These are phyloP conservation scores for Gardenia jasminoides DNA, from an alignment of 257 asterid species.

Conservation along the genomic window DNA sequence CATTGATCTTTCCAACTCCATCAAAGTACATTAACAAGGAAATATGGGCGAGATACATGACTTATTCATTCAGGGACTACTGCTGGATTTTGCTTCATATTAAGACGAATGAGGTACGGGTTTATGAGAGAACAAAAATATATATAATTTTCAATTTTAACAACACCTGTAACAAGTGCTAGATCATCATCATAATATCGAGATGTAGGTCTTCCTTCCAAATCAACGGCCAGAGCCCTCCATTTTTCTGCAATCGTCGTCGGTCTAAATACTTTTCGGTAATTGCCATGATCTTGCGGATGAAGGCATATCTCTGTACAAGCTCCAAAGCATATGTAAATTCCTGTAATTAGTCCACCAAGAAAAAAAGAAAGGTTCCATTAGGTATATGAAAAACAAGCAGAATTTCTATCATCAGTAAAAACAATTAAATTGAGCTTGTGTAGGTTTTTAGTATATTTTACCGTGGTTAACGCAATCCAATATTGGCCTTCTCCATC, in stretches of 20 bases:
- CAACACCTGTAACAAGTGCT: constrained; percentile 36
- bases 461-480: constrained; percentile 60
- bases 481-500: constrained; percentile 83
- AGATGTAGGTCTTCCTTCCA: constrained; percentile 65
- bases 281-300: constrained; percentile 51
- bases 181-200: constrained; percentile 44
- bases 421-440: neutral
- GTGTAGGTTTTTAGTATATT: neutral
- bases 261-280: constrained; percentile 28
- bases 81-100: constrained; percentile 53
- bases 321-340: constrained; percentile 21
- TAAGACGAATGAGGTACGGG: constrained; percentile 58
- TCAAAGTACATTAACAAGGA: too few species aligned
- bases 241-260: constrained; percentile 42
- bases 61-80: neutral
- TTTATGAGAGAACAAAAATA: constrained; percentile 47
- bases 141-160: constrained; percentile 58
- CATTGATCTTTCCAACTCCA: too few species aligned
- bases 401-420: neutral
- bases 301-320: constrained; percentile 41
- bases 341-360: constrained; percentile 35
- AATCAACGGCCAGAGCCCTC: constrained; percentile 56
- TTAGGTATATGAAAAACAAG: too few species aligned
- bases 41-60: too few species aligned
- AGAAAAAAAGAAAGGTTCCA: neutral